Base-by-base conservation (phyloP, 2,329 filamentous ascomycete genomes). In the Xylariaceae sp. region DNA sequence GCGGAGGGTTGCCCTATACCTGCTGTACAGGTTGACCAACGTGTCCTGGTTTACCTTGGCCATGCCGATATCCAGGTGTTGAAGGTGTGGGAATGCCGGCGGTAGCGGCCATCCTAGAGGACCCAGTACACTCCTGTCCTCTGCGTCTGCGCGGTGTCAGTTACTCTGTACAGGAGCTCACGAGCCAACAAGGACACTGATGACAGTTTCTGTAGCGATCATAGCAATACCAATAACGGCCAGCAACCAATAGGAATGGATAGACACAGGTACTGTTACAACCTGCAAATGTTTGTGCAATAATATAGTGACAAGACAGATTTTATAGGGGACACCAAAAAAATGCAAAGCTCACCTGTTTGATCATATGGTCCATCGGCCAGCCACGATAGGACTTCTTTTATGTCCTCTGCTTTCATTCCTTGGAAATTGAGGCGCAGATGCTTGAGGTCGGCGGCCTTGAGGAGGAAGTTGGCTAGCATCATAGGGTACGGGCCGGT, bases 371-470 rank as follows among this genome's bases (percentile, higher is more conserved):
- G 31, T 4, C 47, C 54, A 8, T n/a, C n/a, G n/a, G n/a, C n/a
- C n/a, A 69, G 48, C 65, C 57, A 73, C 10, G 44, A 18, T 3
- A 73, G 36, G 9, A 72, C 42, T 1, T 50, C 43, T 0, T 50
- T 42, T 2, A 49, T 35, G 3, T 45, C 35, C 4, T 35, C 13
- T 4, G 35, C 13, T 0, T 37, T 15, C 6, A 32, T 37, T 6
- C 21, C 8, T 10, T 46, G 42, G 19, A 71, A 67, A 43, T 77
- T 78, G 27, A 78, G 47, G 3, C 75, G 64, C 5, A 80, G 56
- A 43, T 73, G 66, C 19, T 60, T 59, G 5, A 80, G 39, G 13
- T 68, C 67, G 3, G 52, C 39, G 1, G 60, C 50, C 18, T 51
- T 51, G 1, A 48, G 46, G 5, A 75, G 50, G 31, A 73, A 71